Percentiles rank a stretch among this genome's conserved stretches.
These are phyloP conservation scores for Apiospora phragmitis DNA, from an alignment of 2,329 filamentous ascomycete species.

Conservation along the genomic window DNA sequence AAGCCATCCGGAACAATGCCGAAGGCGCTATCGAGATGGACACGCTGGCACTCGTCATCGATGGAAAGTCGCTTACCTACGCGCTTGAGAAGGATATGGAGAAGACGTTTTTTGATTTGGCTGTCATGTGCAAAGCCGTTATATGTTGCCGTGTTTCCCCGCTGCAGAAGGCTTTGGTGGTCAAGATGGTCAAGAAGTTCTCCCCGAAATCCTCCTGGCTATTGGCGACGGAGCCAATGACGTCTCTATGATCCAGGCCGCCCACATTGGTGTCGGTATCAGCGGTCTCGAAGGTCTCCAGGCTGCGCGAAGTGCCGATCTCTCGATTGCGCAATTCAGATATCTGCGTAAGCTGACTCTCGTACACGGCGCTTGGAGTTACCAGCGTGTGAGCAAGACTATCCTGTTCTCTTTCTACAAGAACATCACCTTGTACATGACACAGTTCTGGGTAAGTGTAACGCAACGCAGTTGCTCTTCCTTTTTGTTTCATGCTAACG, in stretches of 20 bases:
- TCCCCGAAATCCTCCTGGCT: slow-evolving; percentile 90
- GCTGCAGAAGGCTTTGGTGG: slow-evolving; percentile 93
- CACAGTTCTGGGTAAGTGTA: slow-evolving; percentile 90
- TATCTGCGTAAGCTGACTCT: slow-evolving; percentile 91
- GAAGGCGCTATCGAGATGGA: slow-evolving; percentile 78
- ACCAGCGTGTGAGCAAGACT: slow-evolving; percentile 94
- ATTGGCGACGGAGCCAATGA: slow-evolving; percentile 98
- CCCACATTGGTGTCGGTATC: slow-evolving; percentile 96
- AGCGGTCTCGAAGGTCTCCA: slow-evolving; percentile 96
- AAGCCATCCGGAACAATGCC: slow-evolving; percentile 83
- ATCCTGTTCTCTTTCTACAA: slow-evolving; percentile 99
- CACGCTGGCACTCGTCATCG: slow-evolving; percentile 87
- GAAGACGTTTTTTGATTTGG: slow-evolving; percentile 88
- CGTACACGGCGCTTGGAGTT: slow-evolving; percentile 96
- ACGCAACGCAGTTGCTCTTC: background rate
- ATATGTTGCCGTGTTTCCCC: slow-evolving; percentile 97
- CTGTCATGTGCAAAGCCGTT: slow-evolving; percentile 96
- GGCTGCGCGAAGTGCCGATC: slow-evolving; percentile 91
- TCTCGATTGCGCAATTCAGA: slow-evolving; percentile 93
- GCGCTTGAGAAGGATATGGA: slow-evolving; percentile 93
- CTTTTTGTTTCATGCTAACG: slow-evolving; percentile 10
- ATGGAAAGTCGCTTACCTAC: slow-evolving; percentile 92
- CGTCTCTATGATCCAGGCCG: slow-evolving; percentile 99
- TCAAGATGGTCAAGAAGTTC: slow-evolving; percentile 93
- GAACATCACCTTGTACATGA: slow-evolving; percentile 98